Percentiles rank a stretch among this genome's conserved stretches.
phyloP scores from a whole-genome alignment of 2,329 filamentous ascomycete genomes.

The Knoxdaviesia proteae region DNA sequence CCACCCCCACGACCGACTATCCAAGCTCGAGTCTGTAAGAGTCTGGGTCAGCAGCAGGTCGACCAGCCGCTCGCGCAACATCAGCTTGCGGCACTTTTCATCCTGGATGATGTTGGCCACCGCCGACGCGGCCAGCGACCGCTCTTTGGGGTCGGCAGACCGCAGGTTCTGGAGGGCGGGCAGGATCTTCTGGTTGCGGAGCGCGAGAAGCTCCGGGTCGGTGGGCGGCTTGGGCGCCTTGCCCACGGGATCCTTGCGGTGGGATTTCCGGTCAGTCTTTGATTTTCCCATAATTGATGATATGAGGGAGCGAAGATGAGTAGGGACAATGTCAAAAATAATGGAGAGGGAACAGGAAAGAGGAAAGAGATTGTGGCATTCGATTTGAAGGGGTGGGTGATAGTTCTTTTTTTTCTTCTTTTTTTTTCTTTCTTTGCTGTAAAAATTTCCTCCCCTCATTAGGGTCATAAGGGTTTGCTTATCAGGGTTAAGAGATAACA shows the following conservation, averaged over 20 bases:
- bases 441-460: background rate
- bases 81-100: constrained; percentile 38
- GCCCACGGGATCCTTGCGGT: constrained; percentile 32
- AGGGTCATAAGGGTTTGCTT: no score
- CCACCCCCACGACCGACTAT: constrained; percentile 47
- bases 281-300: constrained; percentile 33
- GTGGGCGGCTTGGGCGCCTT: constrained; percentile 39
- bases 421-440: background rate
- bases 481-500: no score
- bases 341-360: background rate
- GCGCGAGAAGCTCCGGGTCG: constrained; percentile 40
- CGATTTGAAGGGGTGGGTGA: background rate
- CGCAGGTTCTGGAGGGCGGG: constrained; percentile 40
- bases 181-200: constrained; percentile 41
- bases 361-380: background rate
- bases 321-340: background rate
- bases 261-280: constrained; percentile 26
- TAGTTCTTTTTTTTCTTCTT: constrained; percentile 1
- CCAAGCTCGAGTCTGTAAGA: constrained; percentile 38
- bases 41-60: constrained; percentile 41
- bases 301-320: background rate
- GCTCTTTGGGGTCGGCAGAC: constrained; percentile 35
- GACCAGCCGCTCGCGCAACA: constrained; percentile 46
- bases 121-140: constrained; percentile 35
- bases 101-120: constrained; percentile 43